These are phyloP conservation scores for Graphiopsis chlorocephala DNA, from an alignment of 2,329 filamentous ascomycete species.

Conservation along the genomic window DNA sequence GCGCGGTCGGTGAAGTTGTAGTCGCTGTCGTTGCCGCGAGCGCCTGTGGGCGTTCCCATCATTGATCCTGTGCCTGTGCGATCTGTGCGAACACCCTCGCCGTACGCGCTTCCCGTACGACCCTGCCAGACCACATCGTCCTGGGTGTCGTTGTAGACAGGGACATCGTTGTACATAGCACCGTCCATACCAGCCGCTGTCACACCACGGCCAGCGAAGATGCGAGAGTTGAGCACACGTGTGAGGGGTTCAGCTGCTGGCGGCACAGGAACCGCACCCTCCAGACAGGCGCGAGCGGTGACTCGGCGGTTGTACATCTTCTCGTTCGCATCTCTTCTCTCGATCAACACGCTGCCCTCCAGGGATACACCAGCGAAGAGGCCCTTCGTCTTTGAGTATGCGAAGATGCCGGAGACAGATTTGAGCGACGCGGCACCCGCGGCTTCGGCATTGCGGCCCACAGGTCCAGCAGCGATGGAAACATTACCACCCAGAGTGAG, in stretches of 20 bases:
- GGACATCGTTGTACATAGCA: constrained; percentile 90
- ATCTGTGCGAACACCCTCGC: constrained; percentile 61
- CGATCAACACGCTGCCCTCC: constrained; percentile 89
- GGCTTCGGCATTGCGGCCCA: constrained; percentile 93
- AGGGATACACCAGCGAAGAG: constrained; percentile 93
- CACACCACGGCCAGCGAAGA: constrained; percentile 68
- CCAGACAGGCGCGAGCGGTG: constrained; percentile 78
- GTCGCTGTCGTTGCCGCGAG: constrained; percentile 37
- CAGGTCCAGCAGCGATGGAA: constrained; percentile 87
- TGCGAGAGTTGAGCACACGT: constrained; percentile 76
- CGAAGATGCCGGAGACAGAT: constrained; percentile 88
- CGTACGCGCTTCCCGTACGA: constrained; percentile 65
- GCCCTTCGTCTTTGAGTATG: constrained; percentile 97
- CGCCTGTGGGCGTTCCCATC: constrained; percentile 19
- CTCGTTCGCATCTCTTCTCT: constrained; percentile 93
- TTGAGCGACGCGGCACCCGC: constrained; percentile 89
- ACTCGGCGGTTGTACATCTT: constrained; percentile 85
- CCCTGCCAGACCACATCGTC: constrained; percentile 85
- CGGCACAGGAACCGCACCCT: constrained; percentile 73
- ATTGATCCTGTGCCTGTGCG: constrained; percentile 39
- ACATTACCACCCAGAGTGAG: constrained; percentile 95
- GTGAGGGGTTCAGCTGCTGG: constrained; percentile 81
- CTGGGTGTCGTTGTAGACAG: constrained; percentile 79
- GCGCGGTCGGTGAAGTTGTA: constrained; percentile 51
- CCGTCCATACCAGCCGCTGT: constrained; percentile 49